Conservation (phyloP, 2,329 filamentous ascomycete genomes). For the Apiospora koreana region DNA sequence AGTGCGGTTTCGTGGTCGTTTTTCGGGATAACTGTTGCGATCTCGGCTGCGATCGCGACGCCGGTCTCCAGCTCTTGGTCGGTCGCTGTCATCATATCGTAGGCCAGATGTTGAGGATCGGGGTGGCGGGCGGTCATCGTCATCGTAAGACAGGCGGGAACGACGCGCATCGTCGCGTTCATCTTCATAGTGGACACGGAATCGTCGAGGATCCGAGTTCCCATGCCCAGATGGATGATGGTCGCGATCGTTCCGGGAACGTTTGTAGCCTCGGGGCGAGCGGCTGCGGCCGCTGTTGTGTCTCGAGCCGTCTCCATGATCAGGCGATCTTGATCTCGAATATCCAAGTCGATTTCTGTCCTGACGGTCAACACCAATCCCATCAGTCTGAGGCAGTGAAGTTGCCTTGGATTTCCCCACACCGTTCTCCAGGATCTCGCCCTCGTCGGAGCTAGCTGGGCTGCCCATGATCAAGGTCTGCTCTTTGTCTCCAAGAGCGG, state of each 20-base stretch:
- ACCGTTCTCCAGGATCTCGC: slow-evolving; percentile 79
- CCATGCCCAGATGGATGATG: slow-evolving; percentile 40
- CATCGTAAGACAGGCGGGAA: slow-evolving; percentile 54
- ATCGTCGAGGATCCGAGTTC: slow-evolving; percentile 59
- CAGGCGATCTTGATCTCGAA: slow-evolving; percentile 57
- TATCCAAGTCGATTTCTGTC: slow-evolving; percentile 73
- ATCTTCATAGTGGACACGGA: slow-evolving; percentile 65
- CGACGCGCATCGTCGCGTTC: slow-evolving; percentile 48
- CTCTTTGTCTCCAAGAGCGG: slow-evolving; percentile 6
- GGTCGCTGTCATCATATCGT: slow-evolving; percentile 54
- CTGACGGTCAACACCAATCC: slow-evolving; percentile 88
- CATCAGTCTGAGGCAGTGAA: slow-evolving; percentile 75
- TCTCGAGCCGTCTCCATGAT: slow-evolving; percentile 37
- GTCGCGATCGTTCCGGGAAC: slow-evolving; percentile 64
- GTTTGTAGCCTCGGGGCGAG: slow-evolving; percentile 69
- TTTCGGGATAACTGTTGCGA: slow-evolving; percentile 51
- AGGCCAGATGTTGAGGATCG: slow-evolving; percentile 37
- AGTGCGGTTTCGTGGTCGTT: slow-evolving; percentile 51
- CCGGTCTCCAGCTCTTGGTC: slow-evolving; percentile 34
- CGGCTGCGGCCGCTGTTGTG: slow-evolving; percentile 51
- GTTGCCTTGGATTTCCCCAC: slow-evolving; percentile 76
- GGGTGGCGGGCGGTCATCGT: slow-evolving; percentile 54
- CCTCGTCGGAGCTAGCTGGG: slow-evolving; percentile 73
- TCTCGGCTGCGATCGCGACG: slow-evolving; percentile 46
- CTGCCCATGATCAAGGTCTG: slow-evolving; percentile 28